phyloP scores from a whole-genome alignment of 208 protist species.

The Wallacemonas sp. region DNA sequence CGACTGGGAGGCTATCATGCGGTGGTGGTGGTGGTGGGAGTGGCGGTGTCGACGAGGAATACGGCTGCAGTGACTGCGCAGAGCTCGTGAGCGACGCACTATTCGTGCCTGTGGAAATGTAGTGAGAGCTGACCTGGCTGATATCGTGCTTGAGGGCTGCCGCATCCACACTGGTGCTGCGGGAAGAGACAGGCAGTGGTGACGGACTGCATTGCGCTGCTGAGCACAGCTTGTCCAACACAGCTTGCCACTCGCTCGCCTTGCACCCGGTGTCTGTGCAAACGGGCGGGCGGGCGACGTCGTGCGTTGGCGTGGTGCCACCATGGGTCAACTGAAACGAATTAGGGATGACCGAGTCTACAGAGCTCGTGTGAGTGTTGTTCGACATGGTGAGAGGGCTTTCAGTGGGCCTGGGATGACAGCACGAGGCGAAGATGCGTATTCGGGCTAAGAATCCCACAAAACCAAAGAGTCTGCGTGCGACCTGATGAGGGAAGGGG shows the following conservation, averaged over 20 bases:
- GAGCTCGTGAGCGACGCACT: neutral
- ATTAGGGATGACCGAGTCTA: no score
- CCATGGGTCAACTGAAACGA: no score
- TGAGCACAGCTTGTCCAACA: conserved; percentile 3
- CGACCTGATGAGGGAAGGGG: no score
- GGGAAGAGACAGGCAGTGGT: neutral
- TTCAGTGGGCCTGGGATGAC: no score
- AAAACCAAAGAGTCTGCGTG: no score
- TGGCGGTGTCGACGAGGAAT: neutral
- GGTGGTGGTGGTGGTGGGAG: no score
- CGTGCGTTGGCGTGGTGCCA: neutral
- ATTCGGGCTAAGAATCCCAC: no score
- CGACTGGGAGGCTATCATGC: neutral
- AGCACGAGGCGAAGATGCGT: no score
- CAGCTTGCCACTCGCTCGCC: neutral
- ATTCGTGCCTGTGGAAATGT: neutral
- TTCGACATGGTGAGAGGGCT: no score
- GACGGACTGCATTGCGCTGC: neutral
- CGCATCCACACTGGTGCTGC: neutral
- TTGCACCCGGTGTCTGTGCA: neutral
- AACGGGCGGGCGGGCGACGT: no score
- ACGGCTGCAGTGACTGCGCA: neutral
- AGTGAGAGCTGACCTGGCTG: neutral
- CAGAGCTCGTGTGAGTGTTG: no score
- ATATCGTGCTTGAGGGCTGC: neutral